A percentile compares a stretch with the other conserved stretches of the same genome.
These are phyloP conservation scores for Paramecium primaurelia DNA, from an alignment of 73 alveolate species.

Conservation along the genomic window DNA sequence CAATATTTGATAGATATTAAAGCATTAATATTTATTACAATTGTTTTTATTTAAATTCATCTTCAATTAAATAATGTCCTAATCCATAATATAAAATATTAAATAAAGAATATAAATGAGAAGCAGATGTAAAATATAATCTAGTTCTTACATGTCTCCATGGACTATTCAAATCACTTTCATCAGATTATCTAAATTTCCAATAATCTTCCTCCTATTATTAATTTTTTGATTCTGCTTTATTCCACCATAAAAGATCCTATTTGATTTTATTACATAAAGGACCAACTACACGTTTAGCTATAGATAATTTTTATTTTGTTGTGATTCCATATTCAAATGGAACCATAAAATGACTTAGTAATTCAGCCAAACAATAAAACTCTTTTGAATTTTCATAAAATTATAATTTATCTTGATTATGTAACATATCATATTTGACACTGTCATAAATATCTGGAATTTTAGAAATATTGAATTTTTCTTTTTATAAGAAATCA, in stretches of 20 bases:
- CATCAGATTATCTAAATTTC: conserved; percentile 82
- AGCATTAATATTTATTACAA: conserved; percentile 44
- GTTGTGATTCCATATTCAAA: conserved; percentile 87
- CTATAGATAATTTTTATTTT: conserved; percentile 79
- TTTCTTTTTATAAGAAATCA: conserved; percentile 75
- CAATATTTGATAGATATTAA: conserved; percentile 53
- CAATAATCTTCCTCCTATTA: conserved; percentile 69
- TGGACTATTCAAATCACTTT: conserved; percentile 77
- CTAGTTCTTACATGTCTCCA: conserved; percentile 94
- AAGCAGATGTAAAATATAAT: conserved; percentile 88
- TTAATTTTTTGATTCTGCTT: conserved; percentile 51
- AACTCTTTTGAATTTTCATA: conserved; percentile 69
- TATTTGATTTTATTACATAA: conserved; percentile 81
- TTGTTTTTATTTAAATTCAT: conserved; percentile 18
- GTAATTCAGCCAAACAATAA: conserved; percentile 65
- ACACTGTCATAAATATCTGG: conserved; percentile 93
- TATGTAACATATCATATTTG: conserved; percentile 87
- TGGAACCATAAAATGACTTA: conserved; percentile 85
- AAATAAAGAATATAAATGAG: conserved; percentile 85
- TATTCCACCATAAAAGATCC: conserved; percentile 83
- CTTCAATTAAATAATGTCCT: conserved; percentile 51
- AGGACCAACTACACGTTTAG: conserved; percentile 70
- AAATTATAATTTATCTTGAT: conserved; percentile 65
- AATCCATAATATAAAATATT: conserved; percentile 75
- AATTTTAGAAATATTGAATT: conserved; percentile 84